These are phyloP conservation scores for Coemansia sp. DNA, from an alignment of 192 early-diverging fungal species.

Conservation along the genomic window DNA sequence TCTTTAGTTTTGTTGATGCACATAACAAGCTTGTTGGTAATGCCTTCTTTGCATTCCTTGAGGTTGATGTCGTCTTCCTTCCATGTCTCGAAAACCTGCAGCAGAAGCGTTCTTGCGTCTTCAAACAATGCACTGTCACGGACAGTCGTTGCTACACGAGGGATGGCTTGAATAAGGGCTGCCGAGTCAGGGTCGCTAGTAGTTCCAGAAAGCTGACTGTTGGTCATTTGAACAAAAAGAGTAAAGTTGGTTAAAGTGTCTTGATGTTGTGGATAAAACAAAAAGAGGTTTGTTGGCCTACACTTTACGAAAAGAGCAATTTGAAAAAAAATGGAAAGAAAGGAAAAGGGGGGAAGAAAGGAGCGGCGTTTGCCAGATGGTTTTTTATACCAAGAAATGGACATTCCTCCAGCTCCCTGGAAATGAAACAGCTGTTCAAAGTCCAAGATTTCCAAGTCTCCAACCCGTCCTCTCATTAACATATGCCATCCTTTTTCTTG, in stretches of 20 bases:
- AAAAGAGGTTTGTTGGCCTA: neutral
- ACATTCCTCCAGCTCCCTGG: too few relatives aligned
- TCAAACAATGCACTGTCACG: slow-evolving; percentile 61
- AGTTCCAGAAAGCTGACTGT: slow-evolving; percentile 12
- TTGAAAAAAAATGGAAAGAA: neutral
- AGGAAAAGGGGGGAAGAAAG: neutral
- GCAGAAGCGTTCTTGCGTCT: slow-evolving; percentile 59
- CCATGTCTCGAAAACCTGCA: slow-evolving; percentile 65
- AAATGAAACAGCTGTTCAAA: too few relatives aligned
- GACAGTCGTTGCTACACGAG: slow-evolving; percentile 39
- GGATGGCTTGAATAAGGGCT: slow-evolving; percentile 39
- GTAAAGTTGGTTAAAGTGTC: neutral
- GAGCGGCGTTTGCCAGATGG: neutral
- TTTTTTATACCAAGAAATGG: too few relatives aligned
- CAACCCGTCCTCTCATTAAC: too few relatives aligned
- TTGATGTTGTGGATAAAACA: neutral
- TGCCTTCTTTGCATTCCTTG: slow-evolving; percentile 75
- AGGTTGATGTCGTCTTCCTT: slow-evolving; percentile 57
- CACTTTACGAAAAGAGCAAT: neutral
- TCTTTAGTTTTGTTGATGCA: slow-evolving; percentile 62
- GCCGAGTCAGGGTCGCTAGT: slow-evolving; percentile 3
- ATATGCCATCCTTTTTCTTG: too few relatives aligned
- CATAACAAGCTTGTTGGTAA: slow-evolving; percentile 81
- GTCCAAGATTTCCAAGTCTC: too few relatives aligned
- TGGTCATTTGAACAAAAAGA: slow-evolving; percentile 40